phyloP scores from a whole-genome alignment of 306 rosid genomes.

The Begonia fuchsioides region DNA sequence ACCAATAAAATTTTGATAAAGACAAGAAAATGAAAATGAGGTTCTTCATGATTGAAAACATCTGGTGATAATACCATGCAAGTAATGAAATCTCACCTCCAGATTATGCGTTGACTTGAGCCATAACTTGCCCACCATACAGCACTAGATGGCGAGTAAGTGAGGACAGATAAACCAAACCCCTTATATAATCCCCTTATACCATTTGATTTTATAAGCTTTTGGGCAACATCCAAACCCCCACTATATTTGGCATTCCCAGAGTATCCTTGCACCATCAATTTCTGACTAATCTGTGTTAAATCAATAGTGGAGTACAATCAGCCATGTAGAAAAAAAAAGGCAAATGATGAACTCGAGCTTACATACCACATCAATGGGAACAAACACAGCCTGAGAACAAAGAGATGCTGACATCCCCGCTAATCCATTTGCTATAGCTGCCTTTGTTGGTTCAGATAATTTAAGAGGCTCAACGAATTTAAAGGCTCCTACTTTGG shows the following conservation, averaged over 20 bases:
- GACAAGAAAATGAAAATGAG: too few species aligned
- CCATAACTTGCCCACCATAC: conserved; percentile 99
- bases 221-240: conserved; percentile 76
- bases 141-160: conserved; percentile 86
- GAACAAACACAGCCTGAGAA: conserved; percentile 80
- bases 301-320: conserved; percentile 1
- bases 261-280: conserved; percentile 92
- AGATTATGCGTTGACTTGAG: conserved; percentile 70
- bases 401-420: conserved; percentile 68
- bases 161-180: conserved; percentile 79
- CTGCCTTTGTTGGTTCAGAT: conserved; percentile 71
- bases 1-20: too few species aligned
- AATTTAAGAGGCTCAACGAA: conserved; percentile 50
- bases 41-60: not conserved
- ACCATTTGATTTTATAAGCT: conserved; percentile 49
- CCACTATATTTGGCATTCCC: conserved; percentile 68
- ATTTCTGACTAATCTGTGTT: conserved; percentile 69
- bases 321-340: conserved; percentile 1
- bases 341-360: conserved; percentile 4
- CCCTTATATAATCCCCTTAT: conserved; percentile 77
- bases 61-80: conserved; percentile 5
- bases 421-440: conserved; percentile 75
- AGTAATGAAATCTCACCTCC: conserved; percentile 74
- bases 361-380: conserved; percentile 69
- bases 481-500: conserved; percentile 57